Evolutionary conservation across 768 basidiomycete genomes (phyloP).

Genomic region (Naganishia vishniacii): DNA sequence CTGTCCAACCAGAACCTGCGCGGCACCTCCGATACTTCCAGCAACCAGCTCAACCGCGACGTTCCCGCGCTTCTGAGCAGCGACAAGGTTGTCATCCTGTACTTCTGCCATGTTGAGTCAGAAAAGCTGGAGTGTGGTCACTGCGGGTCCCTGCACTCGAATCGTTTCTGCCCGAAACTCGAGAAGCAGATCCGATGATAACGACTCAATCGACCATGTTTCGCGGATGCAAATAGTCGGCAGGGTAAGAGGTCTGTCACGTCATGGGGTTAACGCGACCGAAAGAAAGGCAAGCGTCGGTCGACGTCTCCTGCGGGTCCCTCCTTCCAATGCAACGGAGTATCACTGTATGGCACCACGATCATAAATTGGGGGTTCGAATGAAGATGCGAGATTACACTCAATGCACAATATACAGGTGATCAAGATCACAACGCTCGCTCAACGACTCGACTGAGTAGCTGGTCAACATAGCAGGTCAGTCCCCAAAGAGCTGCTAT

Average conservation of each 20-base stretch:
- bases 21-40: conserved; percentile 64
- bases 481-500: no score
- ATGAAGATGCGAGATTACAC: no score
- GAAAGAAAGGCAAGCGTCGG: no score
- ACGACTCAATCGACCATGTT: background rate
- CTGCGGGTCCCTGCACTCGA: no score
- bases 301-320: no score
- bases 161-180: background rate
- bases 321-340: no score
- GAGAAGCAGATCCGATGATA: background rate
- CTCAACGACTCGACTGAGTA: no score
- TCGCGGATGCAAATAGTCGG: conserved; percentile 2
- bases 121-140: background rate
- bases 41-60: conserved; percentile 13
- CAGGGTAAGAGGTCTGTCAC: background rate
- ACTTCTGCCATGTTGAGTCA: background rate
- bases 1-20: conserved; percentile 91
- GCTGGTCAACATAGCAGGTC: no score
- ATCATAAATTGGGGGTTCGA: no score
- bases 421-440: no score
- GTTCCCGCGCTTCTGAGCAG: conserved; percentile 4
- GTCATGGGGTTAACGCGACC: background rate
- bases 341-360: no score
- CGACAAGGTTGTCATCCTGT: background rate
- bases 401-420: no score